Base-by-base conservation (phyloP, 2,329 filamentous ascomycete genomes). In the Leptographium lundbergii region DNA sequence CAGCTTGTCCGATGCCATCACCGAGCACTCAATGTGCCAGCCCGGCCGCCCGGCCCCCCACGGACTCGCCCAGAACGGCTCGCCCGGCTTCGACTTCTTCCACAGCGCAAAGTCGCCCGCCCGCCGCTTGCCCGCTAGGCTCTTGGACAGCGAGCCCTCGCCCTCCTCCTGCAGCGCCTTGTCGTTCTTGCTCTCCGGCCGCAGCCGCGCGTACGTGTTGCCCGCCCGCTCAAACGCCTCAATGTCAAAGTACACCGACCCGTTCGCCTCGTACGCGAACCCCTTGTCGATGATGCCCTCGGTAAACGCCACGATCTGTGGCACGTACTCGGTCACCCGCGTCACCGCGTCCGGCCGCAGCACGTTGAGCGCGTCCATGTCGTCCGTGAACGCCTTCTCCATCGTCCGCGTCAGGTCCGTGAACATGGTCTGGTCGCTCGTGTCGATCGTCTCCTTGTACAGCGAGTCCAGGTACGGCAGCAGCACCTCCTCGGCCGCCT, bases 1-100 rank as follows among this genome's bases (percentile, higher is more conserved):
- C 6, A 88, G 73, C 19, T 82, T 78, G 56, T 84, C 81, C 7
- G 81, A 85, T 5, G 85, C 85, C 85, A 89, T 88, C 2, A 83
- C 85, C 14, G 81, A 85, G 77, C 86, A 89, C 71, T 88, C 85
- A 65, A 88, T 88, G 67, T 88, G 85, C 86, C 85, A 88, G 6
- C 86, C 86, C 1, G 86, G 86, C 22, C 86, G 75, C 5, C 86
- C 86, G 58, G 75, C 74, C 9, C 85, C 85, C 85, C 85, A 88
- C 0, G 81, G 78, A 60, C 81, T 86, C 19, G 78, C 72, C 86
- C 86, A 89, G 55, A 60, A 64, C 57, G 66, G 66, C 64, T 67
- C 66, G 58, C 66, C 66, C 22, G 66, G 63, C 69, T 87, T 88
- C 2, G 81, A 85, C 7, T 83, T 78, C 69, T 89, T 89, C 66